phyloP scores from a whole-genome alignment of 2,329 filamentous ascomycete genomes.

The Botrytis fragariae region DNA sequence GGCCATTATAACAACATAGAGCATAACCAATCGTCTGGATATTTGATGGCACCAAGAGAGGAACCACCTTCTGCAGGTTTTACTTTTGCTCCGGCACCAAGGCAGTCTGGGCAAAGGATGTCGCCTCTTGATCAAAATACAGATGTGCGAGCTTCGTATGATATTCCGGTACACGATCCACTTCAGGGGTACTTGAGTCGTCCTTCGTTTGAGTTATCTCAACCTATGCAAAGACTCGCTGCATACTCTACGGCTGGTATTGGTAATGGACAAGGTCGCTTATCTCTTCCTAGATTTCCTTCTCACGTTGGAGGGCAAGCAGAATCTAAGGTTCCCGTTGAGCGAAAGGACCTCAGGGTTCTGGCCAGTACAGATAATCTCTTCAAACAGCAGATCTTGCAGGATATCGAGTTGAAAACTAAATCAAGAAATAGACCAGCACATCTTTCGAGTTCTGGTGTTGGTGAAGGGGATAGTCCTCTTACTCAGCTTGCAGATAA shows the following conservation, averaged over 20 bases:
- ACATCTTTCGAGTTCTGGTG: not conserved
- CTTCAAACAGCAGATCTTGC: constrained; percentile 28
- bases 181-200: constrained; percentile 7
- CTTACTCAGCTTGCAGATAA: constrained; percentile 29
- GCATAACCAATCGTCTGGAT: not conserved
- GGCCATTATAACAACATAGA: not conserved
- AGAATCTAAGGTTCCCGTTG: not conserved
- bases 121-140: not conserved
- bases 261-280: not conserved
- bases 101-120: not conserved
- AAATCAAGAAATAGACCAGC: not conserved
- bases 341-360: constrained; percentile 20
- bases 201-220: not conserved
- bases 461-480: constrained; percentile 18
- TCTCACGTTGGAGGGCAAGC: not conserved
- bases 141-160: not conserved
- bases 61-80: not conserved
- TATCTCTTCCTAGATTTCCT: constrained; percentile 7
- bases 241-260: not conserved
- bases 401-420: constrained; percentile 25
- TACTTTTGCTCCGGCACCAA: not conserved
- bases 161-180: not conserved
- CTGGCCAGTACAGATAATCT: constrained; percentile 33
- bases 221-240: not conserved
- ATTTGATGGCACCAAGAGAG: constrained; percentile 1